phyloP scores from a whole-genome alignment of 2,329 filamentous ascomycete species.

The Karstenula rhodostoma region DNA sequence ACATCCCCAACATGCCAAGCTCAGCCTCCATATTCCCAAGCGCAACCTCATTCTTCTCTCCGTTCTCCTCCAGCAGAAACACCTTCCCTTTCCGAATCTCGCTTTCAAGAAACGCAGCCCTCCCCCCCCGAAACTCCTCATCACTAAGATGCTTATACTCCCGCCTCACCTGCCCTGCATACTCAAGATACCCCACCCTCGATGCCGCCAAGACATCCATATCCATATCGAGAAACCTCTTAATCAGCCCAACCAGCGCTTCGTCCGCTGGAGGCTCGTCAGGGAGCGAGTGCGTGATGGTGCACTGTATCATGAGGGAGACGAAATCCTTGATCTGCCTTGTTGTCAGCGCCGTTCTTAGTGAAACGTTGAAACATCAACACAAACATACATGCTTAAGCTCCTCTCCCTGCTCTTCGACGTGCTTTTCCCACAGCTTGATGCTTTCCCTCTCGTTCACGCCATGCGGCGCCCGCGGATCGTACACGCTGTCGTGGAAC shows the following conservation, averaged over 20 bases:
- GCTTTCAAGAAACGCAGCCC: neutral
- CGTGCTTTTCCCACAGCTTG: neutral
- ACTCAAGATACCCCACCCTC: neutral
- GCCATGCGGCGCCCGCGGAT: neutral
- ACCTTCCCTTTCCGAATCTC: neutral
- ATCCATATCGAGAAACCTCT: neutral
- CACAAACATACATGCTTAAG: neutral
- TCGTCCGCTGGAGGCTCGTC: neutral
- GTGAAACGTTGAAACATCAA: neutral
- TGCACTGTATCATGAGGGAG: neutral
- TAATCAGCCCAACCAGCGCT: neutral
- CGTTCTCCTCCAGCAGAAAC: neutral
- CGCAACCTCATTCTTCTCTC: neutral
- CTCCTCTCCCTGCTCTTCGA: neutral
- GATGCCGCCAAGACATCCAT: neutral
- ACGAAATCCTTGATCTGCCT: neutral
- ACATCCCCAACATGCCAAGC: neutral
- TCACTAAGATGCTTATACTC: neutral
- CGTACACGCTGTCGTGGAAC: neutral
- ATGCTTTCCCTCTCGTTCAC: neutral
- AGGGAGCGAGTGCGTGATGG: neutral
- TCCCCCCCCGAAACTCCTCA: neutral
- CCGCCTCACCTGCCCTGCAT: neutral
- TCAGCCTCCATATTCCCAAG: neutral
- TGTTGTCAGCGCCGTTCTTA: neutral